phyloP scores from a whole-genome alignment of 306 rosid genomes.

The Begonia masoniana region DNA sequence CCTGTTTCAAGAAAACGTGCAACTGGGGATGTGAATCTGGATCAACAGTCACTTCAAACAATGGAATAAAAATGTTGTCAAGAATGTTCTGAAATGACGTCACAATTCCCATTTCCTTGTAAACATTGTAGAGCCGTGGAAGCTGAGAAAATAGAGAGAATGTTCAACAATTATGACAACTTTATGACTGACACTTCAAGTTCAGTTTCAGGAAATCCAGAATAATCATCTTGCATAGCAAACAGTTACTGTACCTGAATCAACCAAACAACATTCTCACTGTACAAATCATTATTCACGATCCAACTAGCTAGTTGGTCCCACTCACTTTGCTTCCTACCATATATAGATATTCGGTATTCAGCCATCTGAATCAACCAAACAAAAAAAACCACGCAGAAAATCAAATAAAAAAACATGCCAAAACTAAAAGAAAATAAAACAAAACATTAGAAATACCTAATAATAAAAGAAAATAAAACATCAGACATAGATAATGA shows the following conservation, averaged over 20 bases:
- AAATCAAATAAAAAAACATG: too few species aligned
- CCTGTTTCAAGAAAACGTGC: constrained; percentile 75
- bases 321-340: constrained; percentile 93
- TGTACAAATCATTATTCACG: constrained; percentile 62
- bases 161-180: neutral
- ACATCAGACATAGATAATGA: neutral
- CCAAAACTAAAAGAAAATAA: constrained; percentile 2
- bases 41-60: constrained; percentile 68
- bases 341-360: constrained; percentile 82
- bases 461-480: too few species aligned
- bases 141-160: constrained; percentile 35
- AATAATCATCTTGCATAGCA: too few species aligned
- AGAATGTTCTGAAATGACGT: constrained; percentile 74
- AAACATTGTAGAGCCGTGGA: constrained; percentile 64
- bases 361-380: constrained; percentile 69
- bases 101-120: constrained; percentile 71
- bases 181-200: neutral
- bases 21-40: constrained; percentile 84
- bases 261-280: constrained; percentile 80
- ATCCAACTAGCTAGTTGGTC: constrained; percentile 92
- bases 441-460: too few species aligned
- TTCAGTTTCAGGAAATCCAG: too few species aligned
- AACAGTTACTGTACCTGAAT: constrained; percentile 47
- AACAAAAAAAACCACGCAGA: neutral
- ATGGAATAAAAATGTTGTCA: constrained; percentile 68